Conservation (phyloP, 2,329 filamentous ascomycete genomes). For the Hymenoscyphus fraxineus region DNA sequence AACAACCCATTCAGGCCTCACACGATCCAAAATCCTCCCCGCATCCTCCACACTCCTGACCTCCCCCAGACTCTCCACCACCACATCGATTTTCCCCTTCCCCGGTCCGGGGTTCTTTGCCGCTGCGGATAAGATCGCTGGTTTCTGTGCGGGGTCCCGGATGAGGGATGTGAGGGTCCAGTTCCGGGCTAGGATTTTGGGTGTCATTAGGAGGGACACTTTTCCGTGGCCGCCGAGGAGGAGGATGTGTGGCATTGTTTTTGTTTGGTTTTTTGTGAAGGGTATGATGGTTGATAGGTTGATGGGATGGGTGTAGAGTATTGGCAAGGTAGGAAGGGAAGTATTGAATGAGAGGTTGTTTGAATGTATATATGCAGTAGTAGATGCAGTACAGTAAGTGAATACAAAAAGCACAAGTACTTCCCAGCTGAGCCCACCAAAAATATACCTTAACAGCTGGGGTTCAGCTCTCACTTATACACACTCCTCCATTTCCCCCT, state of each 20-base stretch:
- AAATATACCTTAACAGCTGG: background rate
- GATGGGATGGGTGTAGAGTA: background rate
- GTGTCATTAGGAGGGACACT: constrained; percentile 69
- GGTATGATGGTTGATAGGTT: background rate
- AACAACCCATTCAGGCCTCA: constrained; percentile 62
- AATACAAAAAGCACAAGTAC: background rate
- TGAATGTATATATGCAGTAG: too few species aligned
- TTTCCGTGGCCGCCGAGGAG: constrained; percentile 81
- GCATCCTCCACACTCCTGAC: constrained; percentile 61
- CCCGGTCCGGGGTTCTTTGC: constrained; percentile 37
- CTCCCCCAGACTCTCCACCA: constrained; percentile 62
- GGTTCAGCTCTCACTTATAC: background rate
- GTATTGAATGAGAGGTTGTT: too few species aligned
- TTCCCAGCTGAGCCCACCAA: background rate
- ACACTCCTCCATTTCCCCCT: background rate
- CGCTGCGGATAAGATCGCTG: constrained; percentile 51
- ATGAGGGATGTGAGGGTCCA: constrained; percentile 79
- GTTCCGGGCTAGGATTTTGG: constrained; percentile 66
- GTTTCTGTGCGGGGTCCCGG: constrained; percentile 64
- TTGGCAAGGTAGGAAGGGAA: too few species aligned
- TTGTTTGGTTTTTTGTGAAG: background rate
- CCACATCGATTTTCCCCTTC: constrained; percentile 59
- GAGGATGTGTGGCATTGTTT: constrained; percentile 22
- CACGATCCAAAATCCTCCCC: constrained; percentile 49
- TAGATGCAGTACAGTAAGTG: background rate